Percentiles rank a stretch among this genome's conserved stretches.
Conservation (phyloP, 1,284 basidiomycete species). For the Cryptococcus sp. region DNA sequence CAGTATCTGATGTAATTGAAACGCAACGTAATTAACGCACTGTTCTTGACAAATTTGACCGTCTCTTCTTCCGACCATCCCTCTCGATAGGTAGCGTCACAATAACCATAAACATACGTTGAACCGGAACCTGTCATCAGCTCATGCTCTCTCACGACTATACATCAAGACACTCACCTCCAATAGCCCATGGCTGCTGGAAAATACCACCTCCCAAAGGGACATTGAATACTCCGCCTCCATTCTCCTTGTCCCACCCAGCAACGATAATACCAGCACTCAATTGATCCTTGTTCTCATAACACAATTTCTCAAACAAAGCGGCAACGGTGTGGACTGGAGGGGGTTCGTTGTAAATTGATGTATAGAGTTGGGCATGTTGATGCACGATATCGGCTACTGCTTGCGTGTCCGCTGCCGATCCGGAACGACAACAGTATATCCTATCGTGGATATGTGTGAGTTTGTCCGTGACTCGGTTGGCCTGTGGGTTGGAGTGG, state of each 20-base stretch:
- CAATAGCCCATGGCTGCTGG: conserved; percentile 94
- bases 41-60: conserved; percentile 91
- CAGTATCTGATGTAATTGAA: conserved; percentile 2
- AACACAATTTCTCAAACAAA: conserved; percentile 85
- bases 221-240: conserved; percentile 96
- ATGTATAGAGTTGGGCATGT: conserved; percentile 76
- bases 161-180: conserved; percentile 57
- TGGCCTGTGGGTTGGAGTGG: conserved; percentile 55
- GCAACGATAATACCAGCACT: conserved; percentile 96
- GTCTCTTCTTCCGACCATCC: conserved; percentile 92
- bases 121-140: conserved; percentile 79
- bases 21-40: conserved; percentile 54
- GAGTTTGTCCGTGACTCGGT: conserved; percentile 97
- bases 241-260: conserved; percentile 90
- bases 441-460: conserved; percentile 96
- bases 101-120: conserved; percentile 98
- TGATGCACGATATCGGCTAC: conserved; percentile 91
- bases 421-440: conserved; percentile 98
- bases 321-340: conserved; percentile 78
- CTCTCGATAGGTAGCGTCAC: conserved; percentile 94
- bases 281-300: conserved; percentile 86
- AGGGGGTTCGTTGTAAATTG: conserved; percentile 59
- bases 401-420: conserved; percentile 96
- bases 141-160: background rate
- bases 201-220: conserved; percentile 90